Evolutionary conservation across 306 rosid species (phyloP).

Genomic region (Glycine latifolia): DNA sequence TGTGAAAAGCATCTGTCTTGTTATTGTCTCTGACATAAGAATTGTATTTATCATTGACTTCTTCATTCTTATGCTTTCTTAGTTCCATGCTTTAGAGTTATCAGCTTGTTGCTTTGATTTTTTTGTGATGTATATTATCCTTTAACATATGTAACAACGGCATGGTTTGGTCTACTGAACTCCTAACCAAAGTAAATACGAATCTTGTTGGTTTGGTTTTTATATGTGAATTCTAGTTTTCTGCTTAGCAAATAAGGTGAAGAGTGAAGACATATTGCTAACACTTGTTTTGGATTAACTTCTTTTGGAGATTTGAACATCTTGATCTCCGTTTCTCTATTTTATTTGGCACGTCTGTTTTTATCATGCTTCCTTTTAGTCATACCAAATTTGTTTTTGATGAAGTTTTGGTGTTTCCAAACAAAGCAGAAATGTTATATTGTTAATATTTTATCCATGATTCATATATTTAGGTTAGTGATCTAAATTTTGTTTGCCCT

Average conservation of each 20-base stretch:
- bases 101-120: not conserved
- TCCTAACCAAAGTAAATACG: not conserved
- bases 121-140: not conserved
- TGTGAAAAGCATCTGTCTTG: not conserved
- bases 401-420: constrained; percentile 3
- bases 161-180: constrained; percentile 1
- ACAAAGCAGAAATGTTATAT: not conserved
- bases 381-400: constrained; percentile 4
- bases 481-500: not conserved
- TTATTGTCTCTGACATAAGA: constrained; percentile 1
- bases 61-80: not conserved
- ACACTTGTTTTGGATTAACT: not conserved
- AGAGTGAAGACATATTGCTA: not conserved
- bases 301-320: not conserved
- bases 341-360: not conserved
- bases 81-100: not conserved
- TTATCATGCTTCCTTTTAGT: not conserved
- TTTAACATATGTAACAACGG: not conserved
- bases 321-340: not conserved
- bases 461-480: not conserved
- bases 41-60: constrained; percentile 4
- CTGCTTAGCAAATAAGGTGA: not conserved
- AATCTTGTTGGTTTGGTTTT: not conserved
- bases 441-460: not conserved
- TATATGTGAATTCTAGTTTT: not conserved